phyloP scores from a whole-genome alignment of 106 monocot species.

The Iris macrosiphon region DNA sequence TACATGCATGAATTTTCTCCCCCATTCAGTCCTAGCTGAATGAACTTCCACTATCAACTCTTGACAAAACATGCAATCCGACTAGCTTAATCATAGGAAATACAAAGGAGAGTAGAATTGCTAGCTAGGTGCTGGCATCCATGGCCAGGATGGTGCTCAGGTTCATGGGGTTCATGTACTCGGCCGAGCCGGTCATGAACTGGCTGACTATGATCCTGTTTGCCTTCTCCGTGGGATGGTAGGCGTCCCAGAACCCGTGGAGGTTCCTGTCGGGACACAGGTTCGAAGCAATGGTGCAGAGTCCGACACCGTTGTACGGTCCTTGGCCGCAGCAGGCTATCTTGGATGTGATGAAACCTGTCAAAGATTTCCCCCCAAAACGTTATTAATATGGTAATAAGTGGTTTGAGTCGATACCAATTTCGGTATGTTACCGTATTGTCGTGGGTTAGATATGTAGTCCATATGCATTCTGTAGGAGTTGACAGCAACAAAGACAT shows the following conservation, averaged over 20 bases:
- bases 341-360: constrained; percentile 74
- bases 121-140: constrained; percentile 32
- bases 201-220: constrained; percentile 68
- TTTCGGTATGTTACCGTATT: constrained; percentile 24
- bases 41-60: too few species aligned
- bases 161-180: constrained; percentile 83
- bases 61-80: too few species aligned
- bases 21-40: too few species aligned
- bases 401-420: neutral
- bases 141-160: constrained; percentile 69
- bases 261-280: constrained; percentile 47
- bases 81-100: too few species aligned
- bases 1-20: too few species aligned
- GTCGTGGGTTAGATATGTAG: constrained; percentile 39
- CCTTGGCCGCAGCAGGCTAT: constrained; percentile 89
- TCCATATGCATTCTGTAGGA: constrained; percentile 44
- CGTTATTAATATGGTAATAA: neutral
- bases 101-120: too few species aligned
- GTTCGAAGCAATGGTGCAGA: constrained; percentile 61
- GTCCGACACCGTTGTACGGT: constrained; percentile 76
- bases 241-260: constrained; percentile 84
- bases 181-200: constrained; percentile 39
- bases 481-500: constrained; percentile 36
- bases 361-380: neutral
- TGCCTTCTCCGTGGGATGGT: constrained; percentile 74